These are phyloP conservation scores for Erysimum cheiri DNA, from an alignment of 441 rosid species.

Conservation along the genomic window DNA sequence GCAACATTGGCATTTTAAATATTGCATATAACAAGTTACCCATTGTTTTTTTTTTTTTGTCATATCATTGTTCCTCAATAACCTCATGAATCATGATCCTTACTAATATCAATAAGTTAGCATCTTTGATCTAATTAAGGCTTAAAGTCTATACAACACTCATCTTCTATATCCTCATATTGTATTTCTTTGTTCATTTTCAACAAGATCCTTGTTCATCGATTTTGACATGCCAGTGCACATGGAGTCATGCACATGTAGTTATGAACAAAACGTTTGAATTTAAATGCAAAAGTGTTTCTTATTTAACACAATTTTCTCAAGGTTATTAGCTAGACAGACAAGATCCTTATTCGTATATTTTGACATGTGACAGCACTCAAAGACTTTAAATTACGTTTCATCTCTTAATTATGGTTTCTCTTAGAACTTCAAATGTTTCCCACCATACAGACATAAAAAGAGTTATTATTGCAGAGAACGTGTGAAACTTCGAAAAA, in stretches of 20 bases:
- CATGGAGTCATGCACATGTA: not conserved
- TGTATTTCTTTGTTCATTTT: not conserved
- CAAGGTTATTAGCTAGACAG: not conserved
- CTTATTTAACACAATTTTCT: not conserved
- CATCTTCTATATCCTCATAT: not conserved
- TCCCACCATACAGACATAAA: conserved; percentile 22
- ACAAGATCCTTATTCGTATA: conserved; percentile 25
- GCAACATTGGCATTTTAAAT: not conserved
- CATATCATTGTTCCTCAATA: not conserved
- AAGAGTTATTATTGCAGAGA: conserved; percentile 21
- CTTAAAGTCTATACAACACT: too few relatives aligned
- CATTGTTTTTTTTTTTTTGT: too few relatives aligned
- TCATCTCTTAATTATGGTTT: conserved; percentile 6
- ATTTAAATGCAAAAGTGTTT: not conserved
- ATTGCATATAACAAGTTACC: not conserved
- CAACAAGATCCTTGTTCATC: conserved; percentile 3
- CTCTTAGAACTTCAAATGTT: conserved; percentile 14
- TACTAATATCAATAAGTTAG: too few relatives aligned
- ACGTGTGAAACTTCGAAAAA: conserved; percentile 18
- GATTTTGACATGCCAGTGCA: conserved; percentile 17
- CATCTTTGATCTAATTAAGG: too few relatives aligned
- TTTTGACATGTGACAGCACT: conserved; percentile 13
- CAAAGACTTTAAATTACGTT: not conserved
- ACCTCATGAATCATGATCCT: not conserved
- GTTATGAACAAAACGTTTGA: not conserved